phyloP scores from a whole-genome alignment of 2,329 filamentous ascomycete genomes.

The Bipolaris cookei region DNA sequence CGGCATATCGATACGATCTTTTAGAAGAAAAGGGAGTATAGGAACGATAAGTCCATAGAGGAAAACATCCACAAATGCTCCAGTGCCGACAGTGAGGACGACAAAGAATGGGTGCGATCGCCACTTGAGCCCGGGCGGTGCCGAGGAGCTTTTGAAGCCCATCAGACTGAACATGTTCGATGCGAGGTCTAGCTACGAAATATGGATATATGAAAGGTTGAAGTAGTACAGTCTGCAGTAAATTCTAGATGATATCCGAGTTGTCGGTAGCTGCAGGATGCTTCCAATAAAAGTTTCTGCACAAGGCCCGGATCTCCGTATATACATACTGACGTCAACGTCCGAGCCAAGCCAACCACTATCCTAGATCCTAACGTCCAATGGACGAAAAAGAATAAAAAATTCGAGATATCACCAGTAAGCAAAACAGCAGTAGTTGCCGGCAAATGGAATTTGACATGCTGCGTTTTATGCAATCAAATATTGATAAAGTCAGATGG shows the following conservation, averaged over 20 bases:
- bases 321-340: slow-evolving; percentile 8
- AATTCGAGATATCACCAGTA: neutral
- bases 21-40: slow-evolving; percentile 64
- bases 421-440: too few relatives aligned
- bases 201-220: too few relatives aligned
- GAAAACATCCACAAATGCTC: slow-evolving; percentile 65
- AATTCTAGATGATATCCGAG: neutral
- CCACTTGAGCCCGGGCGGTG: slow-evolving; percentile 53
- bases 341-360: neutral
- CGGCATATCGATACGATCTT: slow-evolving; percentile 58
- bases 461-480: too few relatives aligned
- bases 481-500: too few relatives aligned
- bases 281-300: slow-evolving; percentile 1
- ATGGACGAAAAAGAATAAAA: neutral
- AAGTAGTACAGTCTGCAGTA: too few relatives aligned
- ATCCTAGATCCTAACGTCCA: neutral
- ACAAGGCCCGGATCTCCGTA: neutral
- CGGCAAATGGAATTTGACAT: too few relatives aligned
- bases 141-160: neutral
- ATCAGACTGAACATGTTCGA: neutral
- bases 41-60: slow-evolving; percentile 66
- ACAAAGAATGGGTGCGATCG: slow-evolving; percentile 67
- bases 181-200: neutral
- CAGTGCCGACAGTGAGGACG: slow-evolving; percentile 61
- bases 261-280: neutral